Conservation (phyloP, 169 alveolate genomes). For the Plasmodium vivax region DNA sequence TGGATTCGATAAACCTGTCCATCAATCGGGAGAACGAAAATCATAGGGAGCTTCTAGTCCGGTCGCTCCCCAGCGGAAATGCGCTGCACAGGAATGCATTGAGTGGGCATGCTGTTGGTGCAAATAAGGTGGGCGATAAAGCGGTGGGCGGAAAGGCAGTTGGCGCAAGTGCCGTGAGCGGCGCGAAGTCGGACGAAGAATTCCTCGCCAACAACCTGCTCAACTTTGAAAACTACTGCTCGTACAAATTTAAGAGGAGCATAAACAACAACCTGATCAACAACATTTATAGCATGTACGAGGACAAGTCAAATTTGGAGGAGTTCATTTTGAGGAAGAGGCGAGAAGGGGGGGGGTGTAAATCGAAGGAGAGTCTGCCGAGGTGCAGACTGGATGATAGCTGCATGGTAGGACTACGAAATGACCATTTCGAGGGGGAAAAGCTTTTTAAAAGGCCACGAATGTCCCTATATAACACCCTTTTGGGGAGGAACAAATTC, state of each 20-base stretch:
- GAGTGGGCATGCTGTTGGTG: too few species aligned
- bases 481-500: neutral
- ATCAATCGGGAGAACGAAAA: neutral
- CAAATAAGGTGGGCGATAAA: too few species aligned
- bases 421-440: conserved; percentile 65
- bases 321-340: neutral
- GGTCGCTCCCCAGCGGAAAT: conserved; percentile 44
- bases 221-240: conserved; percentile 26
- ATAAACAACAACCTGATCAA: conserved; percentile 26
- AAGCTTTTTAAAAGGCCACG: conserved; percentile 52
- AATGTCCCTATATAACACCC: neutral
- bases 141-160: too few species aligned
- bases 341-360: neutral
- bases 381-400: neutral
- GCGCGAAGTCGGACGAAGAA: conserved; percentile 7
- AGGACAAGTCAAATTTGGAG: neutral
- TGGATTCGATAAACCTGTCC: conserved; percentile 15
- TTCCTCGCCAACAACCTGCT: conserved; percentile 18
- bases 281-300: conserved; percentile 25
- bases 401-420: neutral
- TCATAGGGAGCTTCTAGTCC: neutral
- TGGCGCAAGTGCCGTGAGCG: too few species aligned
- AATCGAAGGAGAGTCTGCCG: neutral
- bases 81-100: too few species aligned
- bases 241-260: conserved; percentile 40